Conservation (phyloP, 495 filamentous ascomycete genomes). For the Rusavskia elegans region DNA sequence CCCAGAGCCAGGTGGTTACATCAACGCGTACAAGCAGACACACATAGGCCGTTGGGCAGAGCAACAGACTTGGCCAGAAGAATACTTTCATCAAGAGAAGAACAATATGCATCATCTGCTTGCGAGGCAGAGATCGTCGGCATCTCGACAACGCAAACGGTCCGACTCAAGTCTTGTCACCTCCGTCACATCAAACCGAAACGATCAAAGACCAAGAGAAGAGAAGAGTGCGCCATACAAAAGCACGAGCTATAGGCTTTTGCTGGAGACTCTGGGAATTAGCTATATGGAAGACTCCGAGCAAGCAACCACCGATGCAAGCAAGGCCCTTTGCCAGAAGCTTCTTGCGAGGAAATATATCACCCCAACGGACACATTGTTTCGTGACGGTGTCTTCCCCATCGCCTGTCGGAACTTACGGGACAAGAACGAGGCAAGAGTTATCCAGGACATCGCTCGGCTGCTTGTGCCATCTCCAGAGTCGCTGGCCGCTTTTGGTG, state of each 20-base stretch:
- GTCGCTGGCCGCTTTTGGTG: slow-evolving; percentile 15
- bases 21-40: no score
- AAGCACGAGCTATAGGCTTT: slow-evolving; percentile 11
- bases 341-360: slow-evolving; percentile 17
- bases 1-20: no score
- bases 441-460: slow-evolving; percentile 23
- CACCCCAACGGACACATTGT: slow-evolving; percentile 21
- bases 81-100: no score
- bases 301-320: slow-evolving; percentile 16
- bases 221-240: no score
- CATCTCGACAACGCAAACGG: no score
- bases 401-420: slow-evolving; percentile 14
- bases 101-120: no score
- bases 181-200: no score
- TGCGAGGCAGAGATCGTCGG: no score
- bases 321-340: slow-evolving; percentile 11
- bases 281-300: slow-evolving; percentile 24
- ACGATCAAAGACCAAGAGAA: no score
- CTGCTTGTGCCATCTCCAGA: slow-evolving; percentile 25
- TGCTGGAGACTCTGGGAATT: slow-evolving; percentile 19
- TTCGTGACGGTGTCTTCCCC: slow-evolving; percentile 21
- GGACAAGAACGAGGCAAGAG: slow-evolving; percentile 21
- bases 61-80: no score
- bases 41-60: no score
- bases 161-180: no score